A percentile compares a stretch with the other conserved stretches of the same genome.
These are phyloP conservation scores for Halteria grandinella DNA, from an alignment of 73 alveolate species.

Conservation along the genomic window DNA sequence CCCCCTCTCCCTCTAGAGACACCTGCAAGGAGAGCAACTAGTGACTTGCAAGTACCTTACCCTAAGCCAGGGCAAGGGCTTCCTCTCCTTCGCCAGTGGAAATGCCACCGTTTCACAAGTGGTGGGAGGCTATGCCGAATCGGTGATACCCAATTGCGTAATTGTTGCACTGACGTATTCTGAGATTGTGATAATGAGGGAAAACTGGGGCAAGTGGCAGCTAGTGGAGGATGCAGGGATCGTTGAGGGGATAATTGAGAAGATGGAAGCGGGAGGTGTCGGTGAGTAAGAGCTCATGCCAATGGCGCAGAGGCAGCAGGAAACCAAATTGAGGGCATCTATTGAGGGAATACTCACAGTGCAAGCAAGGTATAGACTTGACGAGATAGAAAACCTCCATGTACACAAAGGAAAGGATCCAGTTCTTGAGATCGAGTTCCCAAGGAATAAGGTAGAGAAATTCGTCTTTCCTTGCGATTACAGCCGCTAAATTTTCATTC, in stretches of 20 bases:
- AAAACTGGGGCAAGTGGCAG: conserved; percentile 46
- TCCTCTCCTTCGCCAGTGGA: neutral
- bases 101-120: conserved; percentile 10
- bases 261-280: too few relatives aligned
- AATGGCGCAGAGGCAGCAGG: too few relatives aligned
- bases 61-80: neutral
- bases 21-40: neutral
- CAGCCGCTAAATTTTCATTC: too few relatives aligned
- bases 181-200: conserved; percentile 3
- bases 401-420: conserved; percentile 58
- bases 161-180: neutral
- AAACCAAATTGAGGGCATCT: too few relatives aligned
- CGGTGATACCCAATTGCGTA: neutral
- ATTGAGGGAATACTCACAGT: too few relatives aligned
- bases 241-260: neutral
- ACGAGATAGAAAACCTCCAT: conserved; percentile 15
- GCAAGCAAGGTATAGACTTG: conserved; percentile 14
- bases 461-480: too few relatives aligned
- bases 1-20: neutral
- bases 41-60: neutral
- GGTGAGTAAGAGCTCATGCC: too few relatives aligned
- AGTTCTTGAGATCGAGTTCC: conserved; percentile 24
- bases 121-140: conserved; percentile 7
- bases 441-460: too few relatives aligned
- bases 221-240: conserved; percentile 21